A percentile compares a stretch with the other conserved stretches of the same genome.
Conservation (phyloP, 352 stramenopile species). For the Phytophthora multivora region DNA sequence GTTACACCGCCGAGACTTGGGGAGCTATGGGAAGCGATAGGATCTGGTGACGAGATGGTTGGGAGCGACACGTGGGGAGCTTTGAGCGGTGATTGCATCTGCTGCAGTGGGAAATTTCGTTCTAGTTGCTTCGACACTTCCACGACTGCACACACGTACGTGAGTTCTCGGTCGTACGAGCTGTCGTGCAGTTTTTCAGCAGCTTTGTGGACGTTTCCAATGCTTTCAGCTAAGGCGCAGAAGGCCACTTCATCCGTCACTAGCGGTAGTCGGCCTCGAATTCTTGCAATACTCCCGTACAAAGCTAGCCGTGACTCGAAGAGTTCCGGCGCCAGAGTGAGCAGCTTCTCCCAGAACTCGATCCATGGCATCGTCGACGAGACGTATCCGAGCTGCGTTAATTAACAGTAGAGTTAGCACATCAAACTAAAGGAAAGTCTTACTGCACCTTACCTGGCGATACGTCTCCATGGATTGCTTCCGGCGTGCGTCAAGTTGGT, state of each 20-base stretch:
- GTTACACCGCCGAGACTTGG: not conserved
- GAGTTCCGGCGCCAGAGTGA: conserved; percentile 46
- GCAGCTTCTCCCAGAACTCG: conserved; percentile 63
- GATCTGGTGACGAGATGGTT: conserved; percentile 30
- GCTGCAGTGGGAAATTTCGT: conserved; percentile 19
- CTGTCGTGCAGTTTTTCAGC: conserved; percentile 59
- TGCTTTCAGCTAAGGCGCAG: conserved; percentile 61
- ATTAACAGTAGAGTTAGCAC: not conserved
- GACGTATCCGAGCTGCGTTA: conserved; percentile 66
- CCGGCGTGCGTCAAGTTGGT: conserved; percentile 54
- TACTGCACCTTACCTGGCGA: conserved; percentile 34
- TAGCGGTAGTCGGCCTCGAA: conserved; percentile 47
- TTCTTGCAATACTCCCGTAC: conserved; percentile 44
- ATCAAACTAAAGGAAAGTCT: not conserved
- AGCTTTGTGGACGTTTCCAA: conserved; percentile 50
- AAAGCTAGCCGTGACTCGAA: conserved; percentile 52
- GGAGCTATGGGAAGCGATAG: not conserved
- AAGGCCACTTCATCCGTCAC: conserved; percentile 58
- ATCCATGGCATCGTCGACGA: conserved; percentile 52
- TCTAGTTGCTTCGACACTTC: conserved; percentile 42
- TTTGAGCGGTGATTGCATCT: conserved; percentile 11
- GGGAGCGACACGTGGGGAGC: conserved; percentile 33
- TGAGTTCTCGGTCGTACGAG: conserved; percentile 62
- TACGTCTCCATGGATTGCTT: conserved; percentile 71
- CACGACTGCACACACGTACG: conserved; percentile 57